phyloP scores from a whole-genome alignment of 768 basidiomycete genomes.

The Naganishia onofrii region DNA sequence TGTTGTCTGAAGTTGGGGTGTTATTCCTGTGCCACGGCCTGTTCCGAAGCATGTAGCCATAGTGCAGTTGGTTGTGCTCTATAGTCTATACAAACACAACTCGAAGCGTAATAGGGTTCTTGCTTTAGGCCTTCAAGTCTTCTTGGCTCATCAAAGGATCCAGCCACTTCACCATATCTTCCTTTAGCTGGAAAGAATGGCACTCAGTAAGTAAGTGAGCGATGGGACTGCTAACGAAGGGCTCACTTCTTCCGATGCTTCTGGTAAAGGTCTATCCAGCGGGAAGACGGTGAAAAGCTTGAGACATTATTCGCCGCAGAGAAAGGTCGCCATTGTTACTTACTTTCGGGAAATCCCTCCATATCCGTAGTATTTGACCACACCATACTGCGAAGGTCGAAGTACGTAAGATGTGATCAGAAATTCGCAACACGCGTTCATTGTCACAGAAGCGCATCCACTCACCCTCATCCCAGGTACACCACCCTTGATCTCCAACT shows the following conservation, averaged over 20 bases:
- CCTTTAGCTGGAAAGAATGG: slow-evolving; percentile 3
- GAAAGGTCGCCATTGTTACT: slow-evolving; percentile 16
- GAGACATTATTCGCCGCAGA: too few species aligned
- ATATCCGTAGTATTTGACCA: slow-evolving; percentile 37
- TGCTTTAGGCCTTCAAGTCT: background rate
- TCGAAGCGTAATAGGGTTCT: too few species aligned
- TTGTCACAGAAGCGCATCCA: background rate
- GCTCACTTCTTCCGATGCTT: slow-evolving; percentile 31
- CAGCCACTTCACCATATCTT: slow-evolving; percentile 14
- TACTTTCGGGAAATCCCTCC: slow-evolving; percentile 27
- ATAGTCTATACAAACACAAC: too few species aligned
- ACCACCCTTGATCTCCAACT: slow-evolving; percentile 34
- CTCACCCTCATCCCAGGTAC: slow-evolving; percentile 40
- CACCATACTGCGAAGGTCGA: slow-evolving; percentile 23
- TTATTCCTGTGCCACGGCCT: too few species aligned
- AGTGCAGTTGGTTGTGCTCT: too few species aligned
- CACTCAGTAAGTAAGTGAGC: background rate
- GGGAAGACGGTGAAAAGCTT: too few species aligned
- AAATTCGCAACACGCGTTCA: too few species aligned
- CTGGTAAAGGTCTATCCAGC: slow-evolving; percentile 33
- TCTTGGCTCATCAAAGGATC: slow-evolving; percentile 26
- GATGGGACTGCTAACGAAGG: background rate
- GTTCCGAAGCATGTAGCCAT: too few species aligned
- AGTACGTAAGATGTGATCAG: background rate
- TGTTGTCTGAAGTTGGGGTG: too few species aligned